phyloP scores from a whole-genome alignment of 441 rosid genomes.

The Aquilaria agallochum region DNA sequence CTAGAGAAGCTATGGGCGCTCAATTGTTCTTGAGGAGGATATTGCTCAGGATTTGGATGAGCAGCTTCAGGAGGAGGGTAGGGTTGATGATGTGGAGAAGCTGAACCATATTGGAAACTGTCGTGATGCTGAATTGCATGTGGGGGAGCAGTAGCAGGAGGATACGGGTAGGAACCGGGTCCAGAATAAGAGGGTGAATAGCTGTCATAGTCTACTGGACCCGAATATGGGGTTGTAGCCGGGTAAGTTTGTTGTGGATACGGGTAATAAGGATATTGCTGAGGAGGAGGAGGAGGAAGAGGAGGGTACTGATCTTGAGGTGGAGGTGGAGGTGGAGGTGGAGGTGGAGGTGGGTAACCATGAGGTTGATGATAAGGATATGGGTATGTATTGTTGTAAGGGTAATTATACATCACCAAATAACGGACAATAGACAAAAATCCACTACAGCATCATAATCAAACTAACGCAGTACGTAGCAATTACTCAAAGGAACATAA shows the following conservation, averaged over 20 bases:
- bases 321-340: conserved; percentile 31
- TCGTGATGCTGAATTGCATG: conserved; percentile 33
- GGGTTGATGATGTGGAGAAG: conserved; percentile 36
- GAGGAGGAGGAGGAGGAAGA: conserved; percentile 31
- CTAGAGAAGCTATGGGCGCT: conserved; percentile 29
- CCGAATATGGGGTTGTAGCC: conserved; percentile 22
- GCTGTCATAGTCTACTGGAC: conserved; percentile 31
- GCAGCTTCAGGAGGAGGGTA: conserved; percentile 32
- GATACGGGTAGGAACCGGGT: conserved; percentile 29
- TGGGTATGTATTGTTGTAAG: conserved; percentile 28
- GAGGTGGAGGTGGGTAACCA: conserved; percentile 40
- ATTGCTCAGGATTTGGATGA: conserved; percentile 29
- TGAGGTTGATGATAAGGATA: conserved; percentile 30
- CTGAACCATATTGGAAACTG: conserved; percentile 41
- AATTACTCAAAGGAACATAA: too few relatives aligned
- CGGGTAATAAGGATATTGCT: conserved; percentile 36
- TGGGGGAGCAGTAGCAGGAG: conserved; percentile 30
- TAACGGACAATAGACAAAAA: conserved; percentile 1
- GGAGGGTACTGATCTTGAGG: conserved; percentile 28
- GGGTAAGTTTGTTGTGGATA: conserved; percentile 40
- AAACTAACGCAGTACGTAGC: too few relatives aligned
- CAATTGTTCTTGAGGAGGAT: conserved; percentile 34
- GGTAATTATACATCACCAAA: conserved; percentile 41
- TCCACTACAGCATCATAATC: neutral
- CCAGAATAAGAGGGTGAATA: conserved; percentile 17